Evolutionary conservation across 2,329 filamentous ascomycete genomes (phyloP).

Genomic region (Alternaria sp.): DNA sequence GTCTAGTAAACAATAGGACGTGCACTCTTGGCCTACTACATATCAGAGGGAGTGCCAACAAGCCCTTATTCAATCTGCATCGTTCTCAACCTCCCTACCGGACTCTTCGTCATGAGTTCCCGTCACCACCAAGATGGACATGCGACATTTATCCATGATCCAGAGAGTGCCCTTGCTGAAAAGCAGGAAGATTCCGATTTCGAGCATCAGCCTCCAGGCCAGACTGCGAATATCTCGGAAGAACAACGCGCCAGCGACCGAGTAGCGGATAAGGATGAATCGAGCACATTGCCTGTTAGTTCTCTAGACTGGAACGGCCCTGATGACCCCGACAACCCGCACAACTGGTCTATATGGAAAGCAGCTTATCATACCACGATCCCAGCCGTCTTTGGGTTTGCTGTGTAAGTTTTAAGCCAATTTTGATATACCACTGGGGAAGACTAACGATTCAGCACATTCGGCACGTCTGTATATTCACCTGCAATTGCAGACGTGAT

Average conservation of each 20-base stretch:
- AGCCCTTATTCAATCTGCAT: neutral
- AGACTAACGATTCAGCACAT: constrained; percentile 52
- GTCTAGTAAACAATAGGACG: neutral
- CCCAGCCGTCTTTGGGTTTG: constrained; percentile 48
- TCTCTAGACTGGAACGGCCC: constrained; percentile 44
- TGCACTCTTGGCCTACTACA: neutral
- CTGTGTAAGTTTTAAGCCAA: constrained; percentile 38
- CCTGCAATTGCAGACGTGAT: constrained; percentile 59
- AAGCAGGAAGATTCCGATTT: neutral
- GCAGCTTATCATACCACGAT: constrained; percentile 45
- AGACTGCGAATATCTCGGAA: neutral
- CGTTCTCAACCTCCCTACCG: neutral
- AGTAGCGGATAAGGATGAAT: neutral
- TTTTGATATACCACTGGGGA: neutral
- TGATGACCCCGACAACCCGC: constrained; percentile 49
- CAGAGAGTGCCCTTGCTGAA: neutral
- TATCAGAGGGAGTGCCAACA: neutral
- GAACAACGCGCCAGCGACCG: neutral
- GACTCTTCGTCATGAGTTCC: neutral
- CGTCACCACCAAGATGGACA: neutral
- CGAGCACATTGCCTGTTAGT: neutral
- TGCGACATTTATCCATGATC: neutral
- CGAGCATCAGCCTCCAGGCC: neutral
- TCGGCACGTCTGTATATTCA: constrained; percentile 64
- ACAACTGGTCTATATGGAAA: constrained; percentile 48